These are phyloP conservation scores for Fusarium udum DNA, from an alignment of 2,329 filamentous ascomycete species.

Conservation along the genomic window DNA sequence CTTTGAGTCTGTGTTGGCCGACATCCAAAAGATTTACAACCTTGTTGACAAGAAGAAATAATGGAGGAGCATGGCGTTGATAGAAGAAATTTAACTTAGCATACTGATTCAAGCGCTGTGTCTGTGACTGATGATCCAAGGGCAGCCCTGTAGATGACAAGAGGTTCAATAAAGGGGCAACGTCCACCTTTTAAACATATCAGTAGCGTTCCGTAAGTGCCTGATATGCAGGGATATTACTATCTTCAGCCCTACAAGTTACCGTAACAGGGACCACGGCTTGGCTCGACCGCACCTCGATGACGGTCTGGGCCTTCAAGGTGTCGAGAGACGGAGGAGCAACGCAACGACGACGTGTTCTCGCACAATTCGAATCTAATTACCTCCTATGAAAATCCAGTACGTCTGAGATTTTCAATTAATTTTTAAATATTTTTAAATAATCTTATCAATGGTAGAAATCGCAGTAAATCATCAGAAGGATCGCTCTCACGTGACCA, in stretches of 20 bases:
- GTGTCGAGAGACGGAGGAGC: background rate
- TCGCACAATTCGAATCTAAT: rapidly evolving
- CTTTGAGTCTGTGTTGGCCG: slow-evolving; percentile 63
- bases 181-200: slow-evolving; percentile 26
- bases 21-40: slow-evolving; percentile 74
- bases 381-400: rapidly evolving
- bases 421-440: background rate
- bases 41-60: slow-evolving; percentile 51
- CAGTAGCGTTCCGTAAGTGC: slow-evolving; percentile 31
- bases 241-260: slow-evolving; percentile 32
- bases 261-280: slow-evolving; percentile 34
- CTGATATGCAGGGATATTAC: slow-evolving; percentile 35
- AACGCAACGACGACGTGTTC: background rate
- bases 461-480: background rate
- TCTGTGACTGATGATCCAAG: background rate
- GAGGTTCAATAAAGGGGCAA: background rate
- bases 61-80: slow-evolving; percentile 10
- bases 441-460: background rate
- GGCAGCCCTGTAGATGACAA: background rate
- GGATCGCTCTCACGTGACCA: slow-evolving; percentile 20
- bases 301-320: slow-evolving; percentile 36
- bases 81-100: slow-evolving; percentile 22
- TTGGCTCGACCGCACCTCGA: slow-evolving; percentile 29
- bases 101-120: background rate
- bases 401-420: rapidly evolving